Conservation (phyloP, 108 stramenopile genomes). For the Schizochytrium sp. region DNA sequence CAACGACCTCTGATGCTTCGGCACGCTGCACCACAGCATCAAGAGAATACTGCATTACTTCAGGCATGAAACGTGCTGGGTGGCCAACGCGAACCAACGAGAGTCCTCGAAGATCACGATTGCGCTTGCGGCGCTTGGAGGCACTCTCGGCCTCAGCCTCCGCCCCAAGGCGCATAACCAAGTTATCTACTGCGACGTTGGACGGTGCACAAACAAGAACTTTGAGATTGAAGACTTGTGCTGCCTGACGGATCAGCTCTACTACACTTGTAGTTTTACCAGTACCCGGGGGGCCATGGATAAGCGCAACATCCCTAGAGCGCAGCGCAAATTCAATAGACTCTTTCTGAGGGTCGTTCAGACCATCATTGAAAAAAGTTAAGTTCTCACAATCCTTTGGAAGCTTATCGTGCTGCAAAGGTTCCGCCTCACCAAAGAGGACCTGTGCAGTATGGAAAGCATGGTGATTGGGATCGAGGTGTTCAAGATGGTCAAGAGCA, state of each 20-base stretch:
- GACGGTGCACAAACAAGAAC: conserved; percentile 96
- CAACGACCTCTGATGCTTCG: conserved; percentile 94
- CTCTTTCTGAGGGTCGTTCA: background rate
- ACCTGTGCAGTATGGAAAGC: background rate
- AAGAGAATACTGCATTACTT: conserved; percentile 86
- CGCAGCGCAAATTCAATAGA: background rate
- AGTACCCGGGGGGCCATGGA: conserved; percentile 79
- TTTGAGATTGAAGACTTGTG: conserved; percentile 76
- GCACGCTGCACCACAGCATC: conserved; percentile 88
- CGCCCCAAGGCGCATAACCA: conserved; percentile 84
- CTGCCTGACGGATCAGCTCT: conserved; percentile 88
- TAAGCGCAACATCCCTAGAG: conserved; percentile 65
- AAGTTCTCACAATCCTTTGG: background rate
- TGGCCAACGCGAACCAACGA: conserved; percentile 89
- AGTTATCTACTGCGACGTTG: conserved; percentile 98
- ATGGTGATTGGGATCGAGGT: background rate
- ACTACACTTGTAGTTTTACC: conserved; percentile 79
- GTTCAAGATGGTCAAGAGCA: background rate
- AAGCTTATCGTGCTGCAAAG: background rate
- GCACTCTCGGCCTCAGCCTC: background rate
- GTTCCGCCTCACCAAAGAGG: conserved; percentile 17
- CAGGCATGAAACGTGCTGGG: conserved; percentile 88
- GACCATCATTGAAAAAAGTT: background rate
- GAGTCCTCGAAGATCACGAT: background rate
- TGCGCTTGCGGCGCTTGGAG: background rate